Base-by-base conservation (phyloP, 805 yeast genomes). In the Ogataea ganodermae region DNA sequence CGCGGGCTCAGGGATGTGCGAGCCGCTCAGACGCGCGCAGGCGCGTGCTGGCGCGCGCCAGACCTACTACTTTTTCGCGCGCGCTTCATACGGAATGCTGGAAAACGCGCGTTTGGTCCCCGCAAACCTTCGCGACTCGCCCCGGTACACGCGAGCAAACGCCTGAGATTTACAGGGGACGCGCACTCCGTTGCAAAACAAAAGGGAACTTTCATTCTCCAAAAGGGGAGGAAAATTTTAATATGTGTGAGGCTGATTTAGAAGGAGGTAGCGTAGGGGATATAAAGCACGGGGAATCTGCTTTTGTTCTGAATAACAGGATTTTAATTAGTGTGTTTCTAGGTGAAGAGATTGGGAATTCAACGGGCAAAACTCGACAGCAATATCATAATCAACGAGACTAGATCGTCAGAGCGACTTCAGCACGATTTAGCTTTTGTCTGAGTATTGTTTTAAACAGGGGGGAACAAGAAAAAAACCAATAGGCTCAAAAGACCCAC, bases 211-310 rank as follows among this genome's bases (percentile, higher is more conserved):
- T 24, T 33, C 32, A 16, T 42, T 28, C 43, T 22, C 43, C 43
- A 40, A 43, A 43, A 35, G 46, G 46, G 46, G 41, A 35, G n/a
- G 41, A 43, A 43, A 43, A 35, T 26, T 35, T 43, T 26, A 24
- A 18, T 22, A 16, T 20, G 35, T 27, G 38, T 24, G 24, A 35
- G 40, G 46, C 39, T 35, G 21, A 30, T 26, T 35, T 43, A 21
- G 39, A 35, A 35, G 46, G 41, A 35, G 46, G 32, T 27, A 24
- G 24, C 17, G 16, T n/a, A 18, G 22, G 12, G 36, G 24, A 35
- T 43, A 43, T 43, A 43, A 43, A 43, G 46, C 18, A 43, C 12
- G 22, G 26, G 22, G 41, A 35, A 35, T 43, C 40, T 43, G 46
- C 46, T 21, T 42, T 32, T 23, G 22, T 42, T 38, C 42, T 27